Evolutionary conservation across 495 filamentous ascomycete species (phyloP).

Genomic region (Talaromyces thailandensis): DNA sequence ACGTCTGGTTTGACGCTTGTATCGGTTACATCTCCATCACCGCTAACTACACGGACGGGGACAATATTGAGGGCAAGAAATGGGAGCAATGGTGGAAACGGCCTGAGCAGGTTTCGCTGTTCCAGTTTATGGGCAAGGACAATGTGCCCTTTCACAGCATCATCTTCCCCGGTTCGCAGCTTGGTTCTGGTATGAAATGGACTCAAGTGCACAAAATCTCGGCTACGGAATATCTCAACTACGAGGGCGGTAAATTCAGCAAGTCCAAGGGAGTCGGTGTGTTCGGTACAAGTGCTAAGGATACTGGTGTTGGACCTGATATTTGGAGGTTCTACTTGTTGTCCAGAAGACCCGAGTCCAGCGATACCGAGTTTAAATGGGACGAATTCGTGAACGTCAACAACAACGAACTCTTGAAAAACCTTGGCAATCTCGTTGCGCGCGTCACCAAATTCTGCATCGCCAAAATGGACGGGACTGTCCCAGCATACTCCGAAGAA

Average conservation of each 20-base stretch:
- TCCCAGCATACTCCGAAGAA: constrained; percentile 6
- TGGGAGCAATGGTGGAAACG: constrained; percentile 97
- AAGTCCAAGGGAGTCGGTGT: constrained; percentile 86
- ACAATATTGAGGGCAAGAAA: constrained; percentile 24
- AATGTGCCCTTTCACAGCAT: constrained; percentile 90
- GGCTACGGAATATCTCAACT: constrained; percentile 93
- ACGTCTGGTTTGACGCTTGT: constrained; percentile 98
- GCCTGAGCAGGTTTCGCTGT: constrained; percentile 78
- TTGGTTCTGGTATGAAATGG: constrained; percentile 81
- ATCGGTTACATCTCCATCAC: constrained; percentile 96
- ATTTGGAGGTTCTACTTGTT: constrained; percentile 12
- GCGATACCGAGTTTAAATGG: constrained; percentile 15
- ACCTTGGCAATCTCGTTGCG: constrained; percentile 11
- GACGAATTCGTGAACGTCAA: constrained; percentile 10
- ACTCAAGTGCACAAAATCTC: constrained; percentile 84
- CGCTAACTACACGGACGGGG: constrained; percentile 68
- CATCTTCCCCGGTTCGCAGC: constrained; percentile 81
- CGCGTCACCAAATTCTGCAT: constrained; percentile 11
- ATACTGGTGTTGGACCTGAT: constrained; percentile 58
- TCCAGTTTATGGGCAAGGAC: constrained; percentile 98
- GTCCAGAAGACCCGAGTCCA: constrained; percentile 6
- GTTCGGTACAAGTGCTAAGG: constrained; percentile 79
- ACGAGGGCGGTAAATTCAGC: constrained; percentile 92
- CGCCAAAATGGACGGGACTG: constrained; percentile 2
- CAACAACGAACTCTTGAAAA: constrained; percentile 14